These are phyloP conservation scores for Clathrus columnatus DNA, from an alignment of 768 basidiomycete genomes.

Conservation along the genomic window DNA sequence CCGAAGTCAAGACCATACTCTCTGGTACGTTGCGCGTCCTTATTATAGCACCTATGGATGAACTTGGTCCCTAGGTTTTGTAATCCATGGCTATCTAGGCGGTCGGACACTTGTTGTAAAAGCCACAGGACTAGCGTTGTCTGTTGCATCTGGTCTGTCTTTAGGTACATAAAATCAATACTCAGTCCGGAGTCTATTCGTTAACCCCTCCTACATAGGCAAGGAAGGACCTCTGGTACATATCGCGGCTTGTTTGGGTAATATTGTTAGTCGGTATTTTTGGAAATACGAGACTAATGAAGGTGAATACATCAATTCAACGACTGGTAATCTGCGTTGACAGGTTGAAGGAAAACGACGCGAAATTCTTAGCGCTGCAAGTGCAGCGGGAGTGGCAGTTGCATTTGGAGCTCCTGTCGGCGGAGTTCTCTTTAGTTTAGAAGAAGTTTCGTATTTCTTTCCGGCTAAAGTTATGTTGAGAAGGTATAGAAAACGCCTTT, in stretches of 20 bases:
- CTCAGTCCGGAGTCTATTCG: slow-evolving; percentile 6
- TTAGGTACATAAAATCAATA: slow-evolving; percentile 43
- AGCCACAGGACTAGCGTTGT: slow-evolving; percentile 77
- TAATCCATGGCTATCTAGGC: slow-evolving; percentile 96
- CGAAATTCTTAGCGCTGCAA: slow-evolving; percentile 91
- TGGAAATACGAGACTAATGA: slow-evolving; percentile 93
- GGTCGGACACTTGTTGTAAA: slow-evolving; percentile 85
- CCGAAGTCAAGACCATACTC: slow-evolving; percentile 92
- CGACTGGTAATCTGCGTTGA: neutral
- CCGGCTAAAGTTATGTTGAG: slow-evolving; percentile 93
- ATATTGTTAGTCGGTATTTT: slow-evolving; percentile 81
- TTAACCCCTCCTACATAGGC: slow-evolving; percentile 25
- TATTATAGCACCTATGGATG: neutral
- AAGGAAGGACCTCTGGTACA: slow-evolving; percentile 83
- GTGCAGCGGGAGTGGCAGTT: slow-evolving; percentile 95
- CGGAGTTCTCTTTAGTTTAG: slow-evolving; percentile 84
- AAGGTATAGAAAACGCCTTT: slow-evolving; percentile 50
- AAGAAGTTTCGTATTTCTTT: slow-evolving; percentile 96
- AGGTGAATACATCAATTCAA: slow-evolving; percentile 36
- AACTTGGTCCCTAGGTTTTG: slow-evolving; percentile 54
- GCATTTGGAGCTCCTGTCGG: slow-evolving; percentile 97
- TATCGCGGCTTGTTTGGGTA: slow-evolving; percentile 87
- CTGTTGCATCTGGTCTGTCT: slow-evolving; percentile 87
- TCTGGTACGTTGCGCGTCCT: slow-evolving; percentile 42
- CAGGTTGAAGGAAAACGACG: slow-evolving; percentile 66